Conservation (phyloP, 345 rosid species). For the Microcos paniculata region DNA sequence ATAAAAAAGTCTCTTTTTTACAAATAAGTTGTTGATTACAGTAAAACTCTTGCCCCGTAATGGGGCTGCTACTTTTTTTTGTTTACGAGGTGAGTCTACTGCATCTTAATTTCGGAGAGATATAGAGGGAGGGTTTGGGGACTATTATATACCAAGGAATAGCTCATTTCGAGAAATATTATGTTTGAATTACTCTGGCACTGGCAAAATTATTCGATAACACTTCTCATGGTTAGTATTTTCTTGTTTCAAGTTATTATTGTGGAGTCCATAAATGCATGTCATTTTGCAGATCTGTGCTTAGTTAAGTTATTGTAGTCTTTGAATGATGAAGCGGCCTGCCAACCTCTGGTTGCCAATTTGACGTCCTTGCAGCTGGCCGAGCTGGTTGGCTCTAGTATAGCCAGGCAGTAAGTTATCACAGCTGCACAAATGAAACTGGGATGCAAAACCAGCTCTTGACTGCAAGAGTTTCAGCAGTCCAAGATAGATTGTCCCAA, state of each 20-base stretch:
- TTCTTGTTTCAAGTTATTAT: not conserved
- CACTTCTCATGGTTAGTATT: not conserved
- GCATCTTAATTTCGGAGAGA: conserved; percentile 31
- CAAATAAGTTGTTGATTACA: conserved; percentile 19
- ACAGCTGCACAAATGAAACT: conserved; percentile 64
- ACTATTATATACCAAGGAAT: not conserved
- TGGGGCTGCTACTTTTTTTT: conserved; percentile 13
- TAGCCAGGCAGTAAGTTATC: conserved; percentile 70
- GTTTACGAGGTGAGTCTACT: conserved; percentile 10
- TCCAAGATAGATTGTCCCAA: conserved; percentile 57
- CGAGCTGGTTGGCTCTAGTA: conserved; percentile 86
- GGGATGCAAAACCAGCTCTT: conserved; percentile 72
- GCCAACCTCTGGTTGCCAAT: conserved; percentile 7
- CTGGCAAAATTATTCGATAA: too few relatives aligned
- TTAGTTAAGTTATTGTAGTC: not conserved
- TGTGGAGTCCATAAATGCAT: not conserved
- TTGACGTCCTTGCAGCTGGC: conserved; percentile 62
- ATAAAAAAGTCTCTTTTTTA: conserved; percentile 5
- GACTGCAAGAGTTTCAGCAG: conserved; percentile 54
- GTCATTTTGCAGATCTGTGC: not conserved
- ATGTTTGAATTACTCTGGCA: not conserved
- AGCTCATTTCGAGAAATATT: not conserved
- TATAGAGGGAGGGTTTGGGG: conserved; percentile 13
- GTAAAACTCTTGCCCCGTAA: conserved; percentile 1
- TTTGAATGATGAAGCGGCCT: not conserved